Evolutionary conservation across 192 early-diverging fungal species (phyloP).

Genomic region (Jimgerdemannia flammicorona): DNA sequence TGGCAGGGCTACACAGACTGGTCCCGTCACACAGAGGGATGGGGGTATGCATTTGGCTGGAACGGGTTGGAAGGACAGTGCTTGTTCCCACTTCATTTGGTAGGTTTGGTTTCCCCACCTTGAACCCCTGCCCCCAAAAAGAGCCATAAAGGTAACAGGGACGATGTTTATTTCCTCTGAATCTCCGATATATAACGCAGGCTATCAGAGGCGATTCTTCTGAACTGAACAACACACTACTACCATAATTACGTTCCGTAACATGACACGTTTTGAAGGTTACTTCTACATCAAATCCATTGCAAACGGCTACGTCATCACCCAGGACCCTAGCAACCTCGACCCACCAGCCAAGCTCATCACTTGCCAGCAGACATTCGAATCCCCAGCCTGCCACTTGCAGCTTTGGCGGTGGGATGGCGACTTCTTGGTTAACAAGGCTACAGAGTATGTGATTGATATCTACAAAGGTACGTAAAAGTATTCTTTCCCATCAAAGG

Average conservation of each 20-base stretch:
- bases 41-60: too few relatives aligned
- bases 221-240: too few relatives aligned
- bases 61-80: too few relatives aligned
- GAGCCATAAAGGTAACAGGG: slow-evolving; percentile 1
- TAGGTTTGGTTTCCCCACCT: too few relatives aligned
- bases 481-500: background rate
- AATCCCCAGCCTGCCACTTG: slow-evolving; percentile 9
- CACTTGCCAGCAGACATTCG: slow-evolving; percentile 17
- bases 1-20: too few relatives aligned
- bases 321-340: background rate
- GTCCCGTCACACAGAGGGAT: too few relatives aligned
- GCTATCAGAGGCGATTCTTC: too few relatives aligned
- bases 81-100: too few relatives aligned
- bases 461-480: slow-evolving; percentile 27
- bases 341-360: background rate
- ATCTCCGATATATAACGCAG: too few relatives aligned
- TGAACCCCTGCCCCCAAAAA: too few relatives aligned
- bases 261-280: slow-evolving; percentile 7
- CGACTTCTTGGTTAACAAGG: slow-evolving; percentile 21
- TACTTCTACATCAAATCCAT: slow-evolving; percentile 26
- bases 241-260: background rate
- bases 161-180: background rate
- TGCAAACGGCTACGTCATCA: slow-evolving; percentile 12
- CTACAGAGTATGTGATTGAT: slow-evolving; percentile 21
- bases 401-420: slow-evolving; percentile 29